Evolutionary conservation across 148 eudicot genomes (phyloP), one percentile per base, ranked within the genome.

Genomic region (Hydrangea macrophylla): DNA sequence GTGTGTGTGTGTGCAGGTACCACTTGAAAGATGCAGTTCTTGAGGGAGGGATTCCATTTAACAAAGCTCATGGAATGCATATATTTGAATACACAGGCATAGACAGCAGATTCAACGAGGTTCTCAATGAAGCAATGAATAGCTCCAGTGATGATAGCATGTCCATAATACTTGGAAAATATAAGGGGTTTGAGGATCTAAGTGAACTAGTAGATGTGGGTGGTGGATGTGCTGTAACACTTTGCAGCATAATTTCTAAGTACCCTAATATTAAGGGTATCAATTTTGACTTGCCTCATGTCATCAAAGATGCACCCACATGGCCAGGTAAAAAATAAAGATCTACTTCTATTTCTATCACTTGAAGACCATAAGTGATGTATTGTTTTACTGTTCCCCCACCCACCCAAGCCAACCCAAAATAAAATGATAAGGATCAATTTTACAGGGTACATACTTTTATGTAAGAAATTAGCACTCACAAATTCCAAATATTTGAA

Each of bases 1-100:
- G 75, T 70, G 35, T 58, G 82, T 30, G 60, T 74, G 17, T 78
- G 82, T 58, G 88, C 86, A 15, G 80, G 70, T n/a, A n/a, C n/a
- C n/a, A n/a, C n/a, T n/a, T n/a, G n/a, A n/a, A n/a, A n/a, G n/a
- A n/a, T n/a, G n/a, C n/a, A n/a, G n/a, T n/a, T n/a, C n/a, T n/a
- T n/a, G n/a, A n/a, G n/a, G n/a, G n/a, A n/a, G n/a, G n/a, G 0
- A 54, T 75, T 62, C 50, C 63, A 15, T 68, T 68, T 36, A 10
- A 69, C 27, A 69, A 42, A 17, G 56, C 42, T 1, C 58, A 69
- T 45, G 72, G 64, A 9, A 69, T 58, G 56, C 13, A 54, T 1
- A 17, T 31, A 2, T 58, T 69, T 44, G 64, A 69, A 28, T 69
- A 69, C 20, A n/a, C 24, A 2, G 55, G 5, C 0, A 69, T 9